Evolutionary conservation across 1,284 basidiomycete species (phyloP).

Genomic region (Peniophora sp.): DNA sequence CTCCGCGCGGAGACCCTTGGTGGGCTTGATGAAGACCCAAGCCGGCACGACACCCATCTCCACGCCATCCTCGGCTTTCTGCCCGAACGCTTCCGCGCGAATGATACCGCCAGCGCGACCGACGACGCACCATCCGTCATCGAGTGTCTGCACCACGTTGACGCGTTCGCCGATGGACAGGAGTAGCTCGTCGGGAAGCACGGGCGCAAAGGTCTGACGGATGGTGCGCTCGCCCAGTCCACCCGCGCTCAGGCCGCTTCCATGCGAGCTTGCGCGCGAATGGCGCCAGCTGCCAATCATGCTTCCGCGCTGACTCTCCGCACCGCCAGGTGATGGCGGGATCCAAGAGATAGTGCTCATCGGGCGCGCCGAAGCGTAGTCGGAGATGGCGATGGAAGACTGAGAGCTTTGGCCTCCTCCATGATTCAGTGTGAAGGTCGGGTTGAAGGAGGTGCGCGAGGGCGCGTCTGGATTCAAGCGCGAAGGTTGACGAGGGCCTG

Average conservation of each 20-base stretch:
- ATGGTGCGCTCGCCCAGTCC: slow-evolving; percentile 41
- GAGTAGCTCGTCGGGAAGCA: slow-evolving; percentile 64
- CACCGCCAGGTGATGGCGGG: slow-evolving; percentile 5
- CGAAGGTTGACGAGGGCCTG: neutral
- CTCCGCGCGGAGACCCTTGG: slow-evolving; percentile 47
- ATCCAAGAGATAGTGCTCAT: slow-evolving; percentile 13
- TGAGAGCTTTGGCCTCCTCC: neutral
- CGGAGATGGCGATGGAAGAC: neutral
- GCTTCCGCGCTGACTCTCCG: slow-evolving; percentile 6
- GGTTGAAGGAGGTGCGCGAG: neutral
- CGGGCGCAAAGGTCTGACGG: slow-evolving; percentile 54
- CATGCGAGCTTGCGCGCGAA: slow-evolving; percentile 24
- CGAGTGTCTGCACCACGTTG: slow-evolving; percentile 48
- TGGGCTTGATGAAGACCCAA: slow-evolving; percentile 62
- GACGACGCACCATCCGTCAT: slow-evolving; percentile 73
- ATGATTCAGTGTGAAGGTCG: neutral
- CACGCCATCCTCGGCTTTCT: slow-evolving; percentile 27
- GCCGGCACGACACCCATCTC: slow-evolving; percentile 63
- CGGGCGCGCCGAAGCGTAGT: slow-evolving; percentile 3
- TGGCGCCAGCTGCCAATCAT: slow-evolving; percentile 6
- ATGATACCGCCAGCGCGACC: slow-evolving; percentile 35
- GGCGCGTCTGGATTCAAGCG: neutral
- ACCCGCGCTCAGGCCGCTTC: slow-evolving; percentile 15
- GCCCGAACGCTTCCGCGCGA: slow-evolving; percentile 29
- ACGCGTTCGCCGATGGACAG: slow-evolving; percentile 49